These are phyloP conservation scores for Globisporangium canariense DNA, from an alignment of 352 stramenopile genomes.

Conservation along the genomic window DNA sequence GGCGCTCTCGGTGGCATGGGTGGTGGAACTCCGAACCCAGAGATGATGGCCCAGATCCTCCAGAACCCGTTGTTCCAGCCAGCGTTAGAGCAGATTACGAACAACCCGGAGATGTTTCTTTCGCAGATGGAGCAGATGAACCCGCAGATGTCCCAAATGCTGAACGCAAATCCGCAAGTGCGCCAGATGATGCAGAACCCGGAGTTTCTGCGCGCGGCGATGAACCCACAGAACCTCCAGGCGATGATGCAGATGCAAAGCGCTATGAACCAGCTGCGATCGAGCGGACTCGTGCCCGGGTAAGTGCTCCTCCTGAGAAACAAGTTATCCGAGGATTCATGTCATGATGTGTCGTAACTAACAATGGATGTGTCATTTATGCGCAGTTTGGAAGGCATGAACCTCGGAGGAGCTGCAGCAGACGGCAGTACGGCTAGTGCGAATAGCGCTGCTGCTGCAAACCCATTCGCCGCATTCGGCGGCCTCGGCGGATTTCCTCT, in stretches of 20 bases:
- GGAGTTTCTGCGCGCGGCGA: constrained; percentile 77
- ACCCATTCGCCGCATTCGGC: constrained; percentile 53
- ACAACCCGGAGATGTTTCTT: constrained; percentile 77
- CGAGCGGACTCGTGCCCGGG: constrained; percentile 63
- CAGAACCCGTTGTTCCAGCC: constrained; percentile 87
- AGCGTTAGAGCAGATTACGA: constrained; percentile 78
- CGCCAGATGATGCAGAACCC: constrained; percentile 89
- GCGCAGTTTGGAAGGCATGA: constrained; percentile 51
- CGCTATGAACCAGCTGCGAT: constrained; percentile 82
- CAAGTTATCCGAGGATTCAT: neutral
- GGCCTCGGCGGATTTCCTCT: constrained; percentile 32
- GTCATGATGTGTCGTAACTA: neutral
- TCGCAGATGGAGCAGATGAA: constrained; percentile 88
- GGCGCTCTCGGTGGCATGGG: constrained; percentile 17
- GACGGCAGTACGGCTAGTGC: constrained; percentile 9
- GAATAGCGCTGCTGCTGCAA: constrained; percentile 23
- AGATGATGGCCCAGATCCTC: constrained; percentile 83
- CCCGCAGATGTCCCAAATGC: constrained; percentile 82
- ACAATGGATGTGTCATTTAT: constrained; percentile 1
- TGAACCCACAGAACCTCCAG: constrained; percentile 90
- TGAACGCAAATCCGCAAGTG: constrained; percentile 87
- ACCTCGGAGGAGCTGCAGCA: constrained; percentile 23
- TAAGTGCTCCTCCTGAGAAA: constrained; percentile 23
- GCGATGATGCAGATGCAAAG: constrained; percentile 91
- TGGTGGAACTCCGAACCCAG: constrained; percentile 38